Evolutionary conservation across 257 asterid genomes (phyloP).

Genomic region (Solanum pennellii): DNA sequence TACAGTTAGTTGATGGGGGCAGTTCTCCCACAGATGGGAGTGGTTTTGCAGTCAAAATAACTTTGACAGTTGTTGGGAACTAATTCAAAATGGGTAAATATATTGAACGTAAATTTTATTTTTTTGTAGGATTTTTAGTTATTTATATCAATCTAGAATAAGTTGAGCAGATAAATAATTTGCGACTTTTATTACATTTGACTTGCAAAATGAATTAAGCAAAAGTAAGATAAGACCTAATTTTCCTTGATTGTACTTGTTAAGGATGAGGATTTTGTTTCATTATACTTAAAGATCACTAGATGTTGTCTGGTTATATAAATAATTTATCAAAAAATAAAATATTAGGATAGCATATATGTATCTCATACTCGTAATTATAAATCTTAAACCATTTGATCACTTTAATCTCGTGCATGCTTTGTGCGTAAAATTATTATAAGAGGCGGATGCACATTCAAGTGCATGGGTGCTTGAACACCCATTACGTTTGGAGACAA

Average conservation of each 20-base stretch:
- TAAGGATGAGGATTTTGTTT: no score
- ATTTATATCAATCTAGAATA: neutral
- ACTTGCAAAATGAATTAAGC: neutral
- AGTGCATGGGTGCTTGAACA: no score
- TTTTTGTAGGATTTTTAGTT: no score
- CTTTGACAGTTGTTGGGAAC: neutral
- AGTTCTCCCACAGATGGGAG: neutral
- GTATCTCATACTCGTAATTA: neutral
- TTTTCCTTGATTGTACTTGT: neutral
- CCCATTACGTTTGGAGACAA: no score
- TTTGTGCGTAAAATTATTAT: neutral
- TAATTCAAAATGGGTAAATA: neutral
- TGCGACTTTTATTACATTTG: neutral
- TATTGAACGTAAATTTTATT: neutral
- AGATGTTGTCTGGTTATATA: no score
- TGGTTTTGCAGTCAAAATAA: neutral
- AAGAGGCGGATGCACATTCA: no score
- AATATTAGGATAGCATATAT: neutral
- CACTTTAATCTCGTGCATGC: neutral
- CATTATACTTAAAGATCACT: no score
- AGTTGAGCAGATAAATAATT: neutral
- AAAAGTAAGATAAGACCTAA: accelerated
- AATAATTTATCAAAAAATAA: neutral
- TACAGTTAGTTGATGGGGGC: neutral
- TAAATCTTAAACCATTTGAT: neutral